Evolutionary conservation across 1,284 basidiomycete species (phyloP), one percentile per base, ranked within the genome.

Genomic region (Cutaneotrichosporon arboriforme): DNA sequence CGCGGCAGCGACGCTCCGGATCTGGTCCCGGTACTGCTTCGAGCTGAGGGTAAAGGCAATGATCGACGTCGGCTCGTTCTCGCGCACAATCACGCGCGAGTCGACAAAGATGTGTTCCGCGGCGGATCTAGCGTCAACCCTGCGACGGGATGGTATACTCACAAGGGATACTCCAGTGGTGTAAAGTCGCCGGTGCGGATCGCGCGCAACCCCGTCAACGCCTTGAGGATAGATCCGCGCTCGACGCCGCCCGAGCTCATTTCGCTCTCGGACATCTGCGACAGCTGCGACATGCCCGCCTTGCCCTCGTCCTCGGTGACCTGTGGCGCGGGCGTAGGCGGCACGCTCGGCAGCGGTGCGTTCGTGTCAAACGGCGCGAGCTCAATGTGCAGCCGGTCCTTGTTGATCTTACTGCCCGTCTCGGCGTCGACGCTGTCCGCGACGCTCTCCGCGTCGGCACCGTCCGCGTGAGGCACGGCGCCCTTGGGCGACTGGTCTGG

Each of bases 1-100:
- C 8, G 46, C 50, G 9, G 48, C 43, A 8, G 58, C 85, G 83
- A 92, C n/a, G 81, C 87, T 59, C 4, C 69, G 75, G 50, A 94
- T 78, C 81, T 90, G 86, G 18, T 93, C 88, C 34, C 86, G 81
- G 72, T 97, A 96, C 60, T 87, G 86, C 21, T 85, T 85, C 3
- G 92, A 91, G 86, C 87, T 90, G 42, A 99, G 78, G 9, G 92
- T 92, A 51, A 97, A 84, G 4, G 96, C 94, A 60, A 98, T 94
- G 65, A 98, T 96, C 9, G 92, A 97, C 0, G 92, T 97, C 3
- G 96, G 96, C 73, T 99, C 96, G 70, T 97, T 93, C 45, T 93
- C 94, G 20, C 96, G 83, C 22, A 98, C 88, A 46, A 97, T 86
- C 81, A 97, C 94, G 1, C 87, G 86, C 14, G 90, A 93, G 68